Base-by-base conservation (phyloP, 176 grass and related monocot species). In the Olyra latifolia region DNA sequence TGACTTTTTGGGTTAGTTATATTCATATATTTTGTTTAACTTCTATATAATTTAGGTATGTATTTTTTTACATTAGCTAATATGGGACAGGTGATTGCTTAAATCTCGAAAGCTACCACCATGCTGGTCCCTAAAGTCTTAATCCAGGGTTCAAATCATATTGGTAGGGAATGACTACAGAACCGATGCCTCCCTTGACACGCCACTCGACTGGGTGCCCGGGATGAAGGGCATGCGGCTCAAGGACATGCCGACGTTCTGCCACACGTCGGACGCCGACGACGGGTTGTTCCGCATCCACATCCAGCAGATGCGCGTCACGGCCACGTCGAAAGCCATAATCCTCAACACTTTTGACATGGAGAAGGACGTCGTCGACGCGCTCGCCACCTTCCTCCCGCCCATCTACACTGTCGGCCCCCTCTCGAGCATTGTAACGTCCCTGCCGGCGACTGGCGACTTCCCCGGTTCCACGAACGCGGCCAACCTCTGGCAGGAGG, bases 321-420 rank as follows among this genome's bases (percentile, higher is more conserved):
- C 71, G 16, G 23, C 22, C 48, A 28, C 35, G 57, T 72, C 85
- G 2, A 16, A 48, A 4, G 85, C 71, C 42, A 62, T 82, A 28
- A 62, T 87, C 48, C 2, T 87, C 38, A 87, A 87, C 56, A 82
- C 85, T 16, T 52, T 87, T 45, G 78, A 76, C 16, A n/a, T 82
- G 19, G 78, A 87, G 78, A 72, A 61, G 20, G 55, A 73, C 10
- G 69, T 82, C 16, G 9, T 87, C 9, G 77, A 82, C 44, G 85
- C 78, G 2, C 64, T 82, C 48, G 45, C 60, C 15, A 24, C 50
- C 7, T 66, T 17, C 43, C 60, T 74, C 13, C 71, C 81, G 25
- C 71, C 81, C 16, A 65, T 84, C 62, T 84, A 75, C 43, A 32
- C 71, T 19, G 50, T 84, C 43, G 81, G 81, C 16, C 81, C 81